phyloP scores from a whole-genome alignment of 768 basidiomycete genomes.

The Rhodotorula paludigena region DNA sequence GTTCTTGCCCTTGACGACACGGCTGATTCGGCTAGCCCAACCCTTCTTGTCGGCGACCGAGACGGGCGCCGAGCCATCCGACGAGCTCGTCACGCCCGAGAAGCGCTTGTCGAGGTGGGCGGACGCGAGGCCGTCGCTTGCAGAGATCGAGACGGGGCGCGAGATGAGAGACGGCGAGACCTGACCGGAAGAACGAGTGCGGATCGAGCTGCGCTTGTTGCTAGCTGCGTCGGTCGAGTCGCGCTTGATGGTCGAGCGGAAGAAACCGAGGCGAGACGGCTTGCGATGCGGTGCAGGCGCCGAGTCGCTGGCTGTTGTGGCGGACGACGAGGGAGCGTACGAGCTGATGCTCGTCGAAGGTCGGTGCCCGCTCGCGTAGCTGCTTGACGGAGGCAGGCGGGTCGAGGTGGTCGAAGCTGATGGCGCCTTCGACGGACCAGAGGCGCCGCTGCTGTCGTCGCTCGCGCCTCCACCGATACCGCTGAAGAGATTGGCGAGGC shows the following conservation, averaged over 20 bases:
- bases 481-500: slow-evolving; percentile 24
- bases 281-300: not conserved
- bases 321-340: slow-evolving; percentile 11
- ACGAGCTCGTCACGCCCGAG: not conserved
- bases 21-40: slow-evolving; percentile 6
- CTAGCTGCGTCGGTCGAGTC: slow-evolving; percentile 11
- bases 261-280: slow-evolving; percentile 18
- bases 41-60: not conserved
- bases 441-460: not conserved
- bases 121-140: not conserved
- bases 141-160: not conserved
- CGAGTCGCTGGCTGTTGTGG: slow-evolving; percentile 1
- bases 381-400: not conserved
- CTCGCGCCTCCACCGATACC: not conserved
- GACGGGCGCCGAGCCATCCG: not conserved
- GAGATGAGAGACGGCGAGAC: not conserved
- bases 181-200: not conserved
- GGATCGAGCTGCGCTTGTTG: not conserved
- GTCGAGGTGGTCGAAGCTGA: not conserved
- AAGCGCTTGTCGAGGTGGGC: not conserved
- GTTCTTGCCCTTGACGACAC: slow-evolving; percentile 16
- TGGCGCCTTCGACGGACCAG: too few relatives aligned
- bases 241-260: slow-evolving; percentile 9
- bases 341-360: slow-evolving; percentile 16
- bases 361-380: slow-evolving; percentile 8